phyloP scores from a whole-genome alignment of 345 rosid genomes.

The Euphorbia tirucalli region DNA sequence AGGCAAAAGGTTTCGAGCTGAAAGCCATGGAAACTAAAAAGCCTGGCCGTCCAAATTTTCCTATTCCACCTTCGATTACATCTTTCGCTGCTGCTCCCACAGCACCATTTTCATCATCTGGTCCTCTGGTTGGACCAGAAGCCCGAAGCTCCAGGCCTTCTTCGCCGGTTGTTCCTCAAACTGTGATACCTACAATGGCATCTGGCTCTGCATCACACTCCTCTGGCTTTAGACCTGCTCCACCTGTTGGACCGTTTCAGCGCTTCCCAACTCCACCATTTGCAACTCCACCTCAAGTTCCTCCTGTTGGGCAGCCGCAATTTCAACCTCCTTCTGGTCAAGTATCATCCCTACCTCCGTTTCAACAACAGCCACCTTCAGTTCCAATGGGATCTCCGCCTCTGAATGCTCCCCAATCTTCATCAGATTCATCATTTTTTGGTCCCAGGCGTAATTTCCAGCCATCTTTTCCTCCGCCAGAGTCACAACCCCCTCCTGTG shows the following conservation, averaged over 20 bases:
- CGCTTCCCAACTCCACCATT: conserved; percentile 56
- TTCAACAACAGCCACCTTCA: conserved; percentile 52
- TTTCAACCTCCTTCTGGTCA: conserved; percentile 57
- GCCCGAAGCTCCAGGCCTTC: conserved; percentile 47
- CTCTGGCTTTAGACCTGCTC: conserved; percentile 54
- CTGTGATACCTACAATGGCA: conserved; percentile 38
- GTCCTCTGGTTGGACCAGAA: conserved; percentile 48
- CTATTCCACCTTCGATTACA: conserved; percentile 45
- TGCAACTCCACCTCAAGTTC: conserved; percentile 41
- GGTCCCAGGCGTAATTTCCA: conserved; percentile 50
- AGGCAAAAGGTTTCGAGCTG: conserved; percentile 7
- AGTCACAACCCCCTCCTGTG: conserved; percentile 46
- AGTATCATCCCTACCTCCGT: conserved; percentile 38
- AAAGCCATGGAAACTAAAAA: conserved; percentile 65
- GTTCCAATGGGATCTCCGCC: conserved; percentile 63
- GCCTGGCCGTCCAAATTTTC: conserved; percentile 57
- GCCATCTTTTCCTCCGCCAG: conserved; percentile 42
- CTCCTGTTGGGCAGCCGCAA: conserved; percentile 49
- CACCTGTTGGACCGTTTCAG: conserved; percentile 47
- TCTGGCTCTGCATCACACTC: conserved; percentile 43
- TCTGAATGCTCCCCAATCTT: conserved; percentile 35
- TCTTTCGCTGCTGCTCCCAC: conserved; percentile 72
- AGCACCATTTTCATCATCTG: conserved; percentile 55
- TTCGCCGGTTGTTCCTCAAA: conserved; percentile 43
- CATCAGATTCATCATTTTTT: conserved; percentile 33